These are phyloP conservation scores for Aquilaria yunnanensis DNA, from an alignment of 345 rosid genomes.

Conservation along the genomic window DNA sequence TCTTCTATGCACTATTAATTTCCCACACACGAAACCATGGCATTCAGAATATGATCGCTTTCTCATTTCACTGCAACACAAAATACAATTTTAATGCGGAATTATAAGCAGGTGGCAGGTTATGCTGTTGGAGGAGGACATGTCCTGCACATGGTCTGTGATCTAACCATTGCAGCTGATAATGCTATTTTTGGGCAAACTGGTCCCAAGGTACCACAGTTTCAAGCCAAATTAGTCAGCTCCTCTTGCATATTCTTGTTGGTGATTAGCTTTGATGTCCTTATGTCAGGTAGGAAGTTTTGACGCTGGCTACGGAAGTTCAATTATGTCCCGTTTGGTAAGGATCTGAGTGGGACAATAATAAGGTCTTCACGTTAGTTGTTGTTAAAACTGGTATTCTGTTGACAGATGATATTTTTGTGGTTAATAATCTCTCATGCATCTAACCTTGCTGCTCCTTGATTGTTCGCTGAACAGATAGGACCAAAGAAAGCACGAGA, in stretches of 20 bases:
- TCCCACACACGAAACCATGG: not conserved
- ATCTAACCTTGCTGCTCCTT: not conserved
- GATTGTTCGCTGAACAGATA: slow-evolving; percentile 33
- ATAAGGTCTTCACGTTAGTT: not conserved
- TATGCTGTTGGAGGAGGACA: slow-evolving; percentile 98
- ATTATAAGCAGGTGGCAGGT: slow-evolving; percentile 69
- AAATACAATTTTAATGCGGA: too few species aligned
- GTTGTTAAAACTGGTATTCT: too few species aligned
- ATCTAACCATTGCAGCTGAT: slow-evolving; percentile 90
- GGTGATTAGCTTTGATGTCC: not conserved
- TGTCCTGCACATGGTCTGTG: slow-evolving; percentile 90
- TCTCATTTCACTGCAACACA: too few species aligned
- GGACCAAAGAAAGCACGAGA: slow-evolving; percentile 96
- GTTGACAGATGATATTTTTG: too few species aligned
- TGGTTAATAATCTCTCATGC: too few species aligned
- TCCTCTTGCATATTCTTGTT: not conserved
- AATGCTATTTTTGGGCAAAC: slow-evolving; percentile 93
- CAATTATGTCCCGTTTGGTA: slow-evolving; percentile 96
- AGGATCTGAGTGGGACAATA: slow-evolving; percentile 2
- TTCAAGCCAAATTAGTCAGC: too few species aligned
- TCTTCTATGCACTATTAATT: not conserved
- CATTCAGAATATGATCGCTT: too few species aligned
- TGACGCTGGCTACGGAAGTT: slow-evolving; percentile 97
- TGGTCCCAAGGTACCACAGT: slow-evolving; percentile 72
- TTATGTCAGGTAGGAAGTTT: slow-evolving; percentile 90